Percentiles rank a stretch among this genome's conserved stretches.
phyloP scores from a whole-genome alignment of 495 filamentous ascomycete genomes.

The Tuber indicum region DNA sequence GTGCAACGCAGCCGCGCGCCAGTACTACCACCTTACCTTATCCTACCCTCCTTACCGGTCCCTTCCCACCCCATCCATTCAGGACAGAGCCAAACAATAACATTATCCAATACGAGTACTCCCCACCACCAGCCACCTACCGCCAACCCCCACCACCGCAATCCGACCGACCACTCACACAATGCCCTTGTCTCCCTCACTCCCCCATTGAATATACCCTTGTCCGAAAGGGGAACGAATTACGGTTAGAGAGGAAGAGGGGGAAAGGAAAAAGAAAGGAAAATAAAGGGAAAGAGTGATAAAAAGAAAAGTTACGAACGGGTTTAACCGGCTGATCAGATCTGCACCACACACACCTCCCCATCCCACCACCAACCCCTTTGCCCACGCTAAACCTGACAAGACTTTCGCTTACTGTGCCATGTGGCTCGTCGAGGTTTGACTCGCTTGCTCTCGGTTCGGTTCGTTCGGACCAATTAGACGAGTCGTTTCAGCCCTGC shows the following conservation, averaged over 20 bases:
- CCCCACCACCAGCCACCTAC: neutral
- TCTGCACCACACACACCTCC: neutral
- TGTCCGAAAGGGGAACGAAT: conserved; percentile 1
- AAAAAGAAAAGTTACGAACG: neutral
- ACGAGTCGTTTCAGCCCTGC: neutral
- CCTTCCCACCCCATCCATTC: neutral
- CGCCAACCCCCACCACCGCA: neutral
- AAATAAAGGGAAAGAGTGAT: neutral
- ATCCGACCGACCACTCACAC: conserved; percentile 1
- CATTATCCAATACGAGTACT: neutral
- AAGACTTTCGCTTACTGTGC: neutral
- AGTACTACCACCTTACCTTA: neutral
- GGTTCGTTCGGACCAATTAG: conserved; percentile 3
- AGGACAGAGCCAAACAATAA: neutral
- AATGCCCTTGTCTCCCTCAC: neutral
- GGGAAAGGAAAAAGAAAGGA: neutral
- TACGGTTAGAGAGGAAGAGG: neutral
- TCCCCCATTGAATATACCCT: neutral
- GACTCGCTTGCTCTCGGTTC: neutral
- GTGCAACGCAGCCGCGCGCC: conserved; percentile 1
- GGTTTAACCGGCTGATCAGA: conserved; percentile 6
- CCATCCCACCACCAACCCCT: neutral
- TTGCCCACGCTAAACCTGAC: neutral
- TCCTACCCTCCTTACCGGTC: neutral
- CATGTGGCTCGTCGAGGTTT: neutral